Conservation (phyloP, 1,139 yeast genomes). For the Williopsis jadinii region DNA sequence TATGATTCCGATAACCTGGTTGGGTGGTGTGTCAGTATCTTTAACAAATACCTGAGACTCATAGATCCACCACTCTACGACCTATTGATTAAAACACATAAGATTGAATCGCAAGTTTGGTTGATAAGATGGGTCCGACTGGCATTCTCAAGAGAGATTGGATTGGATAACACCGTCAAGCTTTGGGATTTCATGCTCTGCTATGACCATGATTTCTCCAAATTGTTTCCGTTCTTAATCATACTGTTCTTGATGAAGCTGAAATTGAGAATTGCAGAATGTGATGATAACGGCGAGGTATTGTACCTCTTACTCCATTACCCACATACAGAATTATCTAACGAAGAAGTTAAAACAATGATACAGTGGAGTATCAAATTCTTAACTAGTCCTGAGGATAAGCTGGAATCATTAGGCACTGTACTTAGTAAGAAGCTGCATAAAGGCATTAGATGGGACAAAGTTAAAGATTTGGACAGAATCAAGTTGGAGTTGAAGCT, state of each 20-base stretch:
- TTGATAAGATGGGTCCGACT: constrained; percentile 57
- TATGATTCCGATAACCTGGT: constrained; percentile 26
- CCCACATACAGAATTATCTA: constrained; percentile 27
- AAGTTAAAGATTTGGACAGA: constrained; percentile 17
- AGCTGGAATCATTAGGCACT: constrained; percentile 12
- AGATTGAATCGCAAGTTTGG: constrained; percentile 60
- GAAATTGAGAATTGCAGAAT: constrained; percentile 37
- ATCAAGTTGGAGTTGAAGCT: constrained; percentile 20
- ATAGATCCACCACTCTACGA: constrained; percentile 30
- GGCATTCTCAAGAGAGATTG: constrained; percentile 52
- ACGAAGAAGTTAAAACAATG: constrained; percentile 13
- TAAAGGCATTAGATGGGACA: constrained; percentile 17
- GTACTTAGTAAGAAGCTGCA: constrained; percentile 14
- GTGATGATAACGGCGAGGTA: constrained; percentile 56
- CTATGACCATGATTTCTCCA: constrained; percentile 27
- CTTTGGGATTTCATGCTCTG: constrained; percentile 57
- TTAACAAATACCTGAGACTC: constrained; percentile 43
- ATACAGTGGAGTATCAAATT: constrained; percentile 16
- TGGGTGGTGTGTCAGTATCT: constrained; percentile 26
- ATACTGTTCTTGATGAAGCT: constrained; percentile 45
- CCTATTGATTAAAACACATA: constrained; percentile 43
- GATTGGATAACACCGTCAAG: constrained; percentile 36
- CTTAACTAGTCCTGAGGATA: constrained; percentile 12
- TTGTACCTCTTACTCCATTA: constrained; percentile 53
- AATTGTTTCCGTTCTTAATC: constrained; percentile 44